These are phyloP conservation scores for Neofusicoccum sp. DNA, from an alignment of 2,329 filamentous ascomycete species.

Conservation along the genomic window DNA sequence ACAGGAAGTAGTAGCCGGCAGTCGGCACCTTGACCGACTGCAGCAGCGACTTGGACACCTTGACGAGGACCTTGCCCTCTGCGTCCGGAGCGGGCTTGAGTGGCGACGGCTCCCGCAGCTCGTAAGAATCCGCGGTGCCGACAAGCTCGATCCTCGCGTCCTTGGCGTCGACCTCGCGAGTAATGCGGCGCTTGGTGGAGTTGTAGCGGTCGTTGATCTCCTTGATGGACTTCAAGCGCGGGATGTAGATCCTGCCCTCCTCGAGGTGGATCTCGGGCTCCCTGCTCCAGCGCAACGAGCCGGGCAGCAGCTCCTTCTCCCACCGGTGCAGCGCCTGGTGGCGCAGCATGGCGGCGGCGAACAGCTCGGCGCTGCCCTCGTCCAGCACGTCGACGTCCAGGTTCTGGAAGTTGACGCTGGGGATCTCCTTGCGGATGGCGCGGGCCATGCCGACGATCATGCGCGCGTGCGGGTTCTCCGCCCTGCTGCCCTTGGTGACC, in stretches of 20 bases:
- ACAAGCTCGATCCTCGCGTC: not conserved
- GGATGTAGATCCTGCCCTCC: not conserved
- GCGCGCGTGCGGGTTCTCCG: not conserved
- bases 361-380: not conserved
- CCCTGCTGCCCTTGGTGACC: not conserved
- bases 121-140: not conserved
- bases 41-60: not conserved
- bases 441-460: conserved; percentile 23
- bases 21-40: not conserved
- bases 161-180: not conserved
- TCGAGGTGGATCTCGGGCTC: not conserved
- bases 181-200: not conserved
- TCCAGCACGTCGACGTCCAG: conserved; percentile 23
- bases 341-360: not conserved
- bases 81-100: not conserved
- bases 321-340: too few relatives aligned
- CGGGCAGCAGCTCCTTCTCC: not conserved
- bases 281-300: not conserved
- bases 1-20: not conserved
- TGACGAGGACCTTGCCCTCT: not conserved
- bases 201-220: not conserved
- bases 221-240: not conserved
- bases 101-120: not conserved
- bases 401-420: conserved; percentile 22
- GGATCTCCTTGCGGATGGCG: conserved; percentile 19